Base-by-base conservation (phyloP, 768 basidiomycete genomes). In the Dioszegia aurantiaca region DNA sequence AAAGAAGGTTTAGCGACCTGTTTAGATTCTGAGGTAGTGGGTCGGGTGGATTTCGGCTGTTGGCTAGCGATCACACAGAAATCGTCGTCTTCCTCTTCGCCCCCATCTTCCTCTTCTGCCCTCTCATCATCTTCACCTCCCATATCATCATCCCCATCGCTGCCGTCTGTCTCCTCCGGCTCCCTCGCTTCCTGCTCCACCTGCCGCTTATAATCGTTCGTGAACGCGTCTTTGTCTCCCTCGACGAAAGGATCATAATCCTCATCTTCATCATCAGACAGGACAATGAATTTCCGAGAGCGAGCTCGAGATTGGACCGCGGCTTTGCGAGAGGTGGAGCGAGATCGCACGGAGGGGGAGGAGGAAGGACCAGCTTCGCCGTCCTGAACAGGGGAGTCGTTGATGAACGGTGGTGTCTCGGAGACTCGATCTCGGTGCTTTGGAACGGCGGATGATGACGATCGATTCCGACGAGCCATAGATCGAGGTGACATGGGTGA, bases 161-260 rank as follows among this genome's bases (percentile, higher is more conserved):
- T 53, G 12, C 51, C 51, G 24, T 53, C 51, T 16, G 51, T 53
- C 37, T 53, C 51, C 16, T 53, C 51, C 24, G 51, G 51, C 37
- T 53, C 51, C 6, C 11, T 6, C 51, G 11, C 39, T 21, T 53
- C 51, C 23, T 53, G 19, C 37, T 40, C 36, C 19, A 41, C 37
- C 12, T 53, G 51, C 9, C 37, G 19, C 51, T 53, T 21, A 17
- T 53, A 53, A 24, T 53, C 51, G 3, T 24, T 21, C 10, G 36
- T 53, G 16, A 40, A 53, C 10, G 51, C 51, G 8, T 40, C 37
- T 3, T 27, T 17, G 26, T 53, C 37, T 21, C 51, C 51, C 31
- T 31, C 51, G 24, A 41, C 39, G 9, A 16, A 26, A 8, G 51
- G 51, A 36, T 53, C 39, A 40, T 40, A 53, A 16, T 53, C 51